phyloP scores from a whole-genome alignment of 306 rosid species.

The Boehmeria nivea region DNA sequence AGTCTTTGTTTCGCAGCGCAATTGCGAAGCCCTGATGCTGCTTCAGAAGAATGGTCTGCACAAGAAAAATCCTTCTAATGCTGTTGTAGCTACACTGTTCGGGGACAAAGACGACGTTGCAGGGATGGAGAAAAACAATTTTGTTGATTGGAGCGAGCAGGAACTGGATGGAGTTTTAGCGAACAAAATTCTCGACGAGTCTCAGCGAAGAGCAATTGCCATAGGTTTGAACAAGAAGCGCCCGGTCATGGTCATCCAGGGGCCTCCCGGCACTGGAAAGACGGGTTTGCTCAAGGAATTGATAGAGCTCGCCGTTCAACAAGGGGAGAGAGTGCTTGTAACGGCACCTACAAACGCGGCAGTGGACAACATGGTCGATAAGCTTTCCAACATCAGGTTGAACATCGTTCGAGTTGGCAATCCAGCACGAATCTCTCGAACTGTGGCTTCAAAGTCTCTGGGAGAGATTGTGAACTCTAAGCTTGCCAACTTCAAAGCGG shows the following conservation, averaged over 20 bases:
- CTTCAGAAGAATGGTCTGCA: slow-evolving; percentile 72
- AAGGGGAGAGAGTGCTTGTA: slow-evolving; percentile 80
- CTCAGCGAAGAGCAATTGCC: slow-evolving; percentile 58
- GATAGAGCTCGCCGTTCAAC: slow-evolving; percentile 52
- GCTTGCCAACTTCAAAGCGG: slow-evolving; percentile 51
- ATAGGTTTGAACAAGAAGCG: slow-evolving; percentile 65
- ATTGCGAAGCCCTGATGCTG: slow-evolving; percentile 82
- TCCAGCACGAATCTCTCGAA: slow-evolving; percentile 68
- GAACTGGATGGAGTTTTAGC: slow-evolving; percentile 23
- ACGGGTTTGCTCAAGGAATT: slow-evolving; percentile 70
- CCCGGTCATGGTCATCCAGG: slow-evolving; percentile 69
- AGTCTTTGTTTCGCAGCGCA: slow-evolving; percentile 48
- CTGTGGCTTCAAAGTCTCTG: slow-evolving; percentile 64
- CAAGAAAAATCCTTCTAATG: slow-evolving; percentile 69
- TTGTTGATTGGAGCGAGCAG: slow-evolving; percentile 52
- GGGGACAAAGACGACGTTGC: slow-evolving; percentile 63
- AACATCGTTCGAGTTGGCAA: slow-evolving; percentile 77
- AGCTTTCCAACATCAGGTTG: slow-evolving; percentile 48
- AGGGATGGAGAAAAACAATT: slow-evolving; percentile 54
- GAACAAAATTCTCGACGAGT: slow-evolving; percentile 40
- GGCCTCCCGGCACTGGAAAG: slow-evolving; percentile 92
- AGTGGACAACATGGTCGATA: slow-evolving; percentile 80
- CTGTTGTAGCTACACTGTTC: slow-evolving; percentile 63
- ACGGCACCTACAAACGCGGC: slow-evolving; percentile 90
- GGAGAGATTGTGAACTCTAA: slow-evolving; percentile 62